These are phyloP conservation scores for Albugo candida DNA, from an alignment of 352 stramenopile species.

Conservation along the genomic window DNA sequence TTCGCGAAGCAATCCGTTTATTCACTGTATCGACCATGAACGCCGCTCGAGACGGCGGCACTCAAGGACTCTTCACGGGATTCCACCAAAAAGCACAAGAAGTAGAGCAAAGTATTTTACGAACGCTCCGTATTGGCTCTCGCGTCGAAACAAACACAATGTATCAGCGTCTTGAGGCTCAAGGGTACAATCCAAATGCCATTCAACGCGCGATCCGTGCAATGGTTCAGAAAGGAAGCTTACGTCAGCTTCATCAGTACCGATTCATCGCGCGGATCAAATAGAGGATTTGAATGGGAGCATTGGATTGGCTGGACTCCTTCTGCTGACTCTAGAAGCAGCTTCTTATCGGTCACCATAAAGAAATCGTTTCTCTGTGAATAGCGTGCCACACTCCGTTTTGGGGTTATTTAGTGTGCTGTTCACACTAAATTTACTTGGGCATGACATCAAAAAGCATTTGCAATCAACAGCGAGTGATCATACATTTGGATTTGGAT, in stretches of 20 bases:
- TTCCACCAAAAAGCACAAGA: constrained; percentile 72
- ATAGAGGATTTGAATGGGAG: constrained; percentile 17
- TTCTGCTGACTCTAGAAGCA: no score
- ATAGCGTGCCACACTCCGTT: no score
- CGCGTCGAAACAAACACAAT: constrained; percentile 61
- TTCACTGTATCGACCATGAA: constrained; percentile 98
- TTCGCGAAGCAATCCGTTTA: constrained; percentile 92
- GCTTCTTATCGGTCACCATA: no score
- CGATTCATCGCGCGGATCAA: constrained; percentile 70
- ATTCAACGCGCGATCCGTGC: constrained; percentile 72
- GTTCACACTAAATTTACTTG: no score
- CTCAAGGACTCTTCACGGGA: constrained; percentile 50
- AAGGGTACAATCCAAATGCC: constrained; percentile 68
- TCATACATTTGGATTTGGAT: constrained; percentile 74
- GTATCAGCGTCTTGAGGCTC: constrained; percentile 59
- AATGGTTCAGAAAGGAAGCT: constrained; percentile 69
- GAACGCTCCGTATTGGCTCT: constrained; percentile 57
- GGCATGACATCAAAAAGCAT: no score
- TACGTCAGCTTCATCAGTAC: constrained; percentile 71
- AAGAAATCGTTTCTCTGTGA: no score
- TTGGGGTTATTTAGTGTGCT: no score
- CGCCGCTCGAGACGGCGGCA: constrained; percentile 83
- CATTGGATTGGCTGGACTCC: no score
- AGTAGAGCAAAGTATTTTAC: constrained; percentile 68
- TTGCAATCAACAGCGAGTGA: constrained; percentile 17